Evolutionary conservation across 2,329 filamentous ascomycete species (phyloP).

Genomic region (Hypomyces rosellus): DNA sequence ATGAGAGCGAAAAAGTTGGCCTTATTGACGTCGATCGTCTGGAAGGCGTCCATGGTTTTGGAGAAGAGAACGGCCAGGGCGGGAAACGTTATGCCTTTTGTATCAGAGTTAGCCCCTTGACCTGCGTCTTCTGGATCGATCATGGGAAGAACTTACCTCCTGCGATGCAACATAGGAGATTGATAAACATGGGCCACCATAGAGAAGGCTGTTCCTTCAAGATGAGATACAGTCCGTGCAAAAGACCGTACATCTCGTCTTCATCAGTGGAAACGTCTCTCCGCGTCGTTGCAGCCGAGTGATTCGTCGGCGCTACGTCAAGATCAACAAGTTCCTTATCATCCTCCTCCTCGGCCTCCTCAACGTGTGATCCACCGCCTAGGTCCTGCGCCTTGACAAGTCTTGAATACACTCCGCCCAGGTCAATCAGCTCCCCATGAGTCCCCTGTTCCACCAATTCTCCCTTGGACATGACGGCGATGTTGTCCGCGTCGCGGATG

Average conservation of each 20-base stretch:
- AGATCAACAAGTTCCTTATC: conserved; percentile 34
- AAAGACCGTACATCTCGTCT: conserved; percentile 18
- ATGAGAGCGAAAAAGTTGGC: conserved; percentile 50
- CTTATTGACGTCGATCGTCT: conserved; percentile 22
- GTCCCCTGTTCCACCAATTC: conserved; percentile 55
- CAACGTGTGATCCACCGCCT: conserved; percentile 13
- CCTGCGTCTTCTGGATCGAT: background rate
- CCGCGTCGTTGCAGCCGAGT: conserved; percentile 18
- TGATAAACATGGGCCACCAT: conserved; percentile 18
- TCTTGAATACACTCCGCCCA: conserved; percentile 42
- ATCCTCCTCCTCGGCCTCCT: conserved; percentile 13
- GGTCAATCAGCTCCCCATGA: conserved; percentile 49
- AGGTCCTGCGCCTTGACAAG: conserved; percentile 42
- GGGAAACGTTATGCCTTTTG: conserved; percentile 34
- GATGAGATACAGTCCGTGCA: conserved; percentile 24
- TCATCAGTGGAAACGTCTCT: conserved; percentile 8
- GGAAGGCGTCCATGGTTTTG: conserved; percentile 33
- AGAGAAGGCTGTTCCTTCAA: conserved; percentile 25
- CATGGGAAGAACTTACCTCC: conserved; percentile 20
- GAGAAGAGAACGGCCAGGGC: conserved; percentile 35
- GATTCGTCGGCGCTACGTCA: conserved; percentile 16
- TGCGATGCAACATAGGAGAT: conserved; percentile 18
- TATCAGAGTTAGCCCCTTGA: background rate
- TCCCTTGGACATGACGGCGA: conserved; percentile 57
- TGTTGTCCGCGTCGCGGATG: conserved; percentile 56